Conservation (phyloP, 2,329 filamentous ascomycete species). For the Cyanodermella asteris region DNA sequence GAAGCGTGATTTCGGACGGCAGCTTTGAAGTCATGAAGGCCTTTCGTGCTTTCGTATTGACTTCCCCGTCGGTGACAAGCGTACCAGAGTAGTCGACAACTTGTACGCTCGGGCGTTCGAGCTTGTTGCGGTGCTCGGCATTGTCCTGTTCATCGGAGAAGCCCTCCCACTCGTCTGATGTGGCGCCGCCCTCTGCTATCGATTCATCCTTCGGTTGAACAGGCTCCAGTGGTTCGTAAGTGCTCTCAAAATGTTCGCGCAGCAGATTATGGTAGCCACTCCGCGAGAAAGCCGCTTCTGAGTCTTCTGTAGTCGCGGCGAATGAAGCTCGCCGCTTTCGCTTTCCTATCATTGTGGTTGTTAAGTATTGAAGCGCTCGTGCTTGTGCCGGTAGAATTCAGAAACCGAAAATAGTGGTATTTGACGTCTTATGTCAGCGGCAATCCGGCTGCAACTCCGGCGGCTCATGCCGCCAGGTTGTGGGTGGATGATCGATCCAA, state of each 20-base stretch:
- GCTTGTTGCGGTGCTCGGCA: conserved; percentile 11
- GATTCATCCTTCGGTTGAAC: conserved; percentile 8
- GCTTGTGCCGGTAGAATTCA: no score
- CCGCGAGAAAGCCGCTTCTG: no score
- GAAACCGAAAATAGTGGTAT: no score
- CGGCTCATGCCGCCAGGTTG: no score
- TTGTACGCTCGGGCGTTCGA: no score
- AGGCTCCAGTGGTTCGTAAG: conserved; percentile 50
- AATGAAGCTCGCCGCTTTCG: conserved; percentile 22
- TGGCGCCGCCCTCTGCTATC: conserved; percentile 7
- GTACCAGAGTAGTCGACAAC: conserved; percentile 39
- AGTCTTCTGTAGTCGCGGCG: conserved; percentile 6
- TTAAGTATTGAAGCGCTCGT: no score
- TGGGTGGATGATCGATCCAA: no score
- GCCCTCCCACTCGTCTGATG: conserved; percentile 34
- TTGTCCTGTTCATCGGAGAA: conserved; percentile 30
- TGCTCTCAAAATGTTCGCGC: conserved; percentile 65
- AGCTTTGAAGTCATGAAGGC: conserved; percentile 46
- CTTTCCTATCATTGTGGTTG: conserved; percentile 21
- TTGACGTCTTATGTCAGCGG: no score
- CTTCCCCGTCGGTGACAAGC: conserved; percentile 18
- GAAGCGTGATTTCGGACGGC: conserved; percentile 16
- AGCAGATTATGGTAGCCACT: conserved; percentile 68
- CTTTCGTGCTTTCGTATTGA: conserved; percentile 50
- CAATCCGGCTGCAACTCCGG: no score